Evolutionary conservation across 2,329 filamentous ascomycete genomes (phyloP).

Genomic region (Colletotrichum truncatum): DNA sequence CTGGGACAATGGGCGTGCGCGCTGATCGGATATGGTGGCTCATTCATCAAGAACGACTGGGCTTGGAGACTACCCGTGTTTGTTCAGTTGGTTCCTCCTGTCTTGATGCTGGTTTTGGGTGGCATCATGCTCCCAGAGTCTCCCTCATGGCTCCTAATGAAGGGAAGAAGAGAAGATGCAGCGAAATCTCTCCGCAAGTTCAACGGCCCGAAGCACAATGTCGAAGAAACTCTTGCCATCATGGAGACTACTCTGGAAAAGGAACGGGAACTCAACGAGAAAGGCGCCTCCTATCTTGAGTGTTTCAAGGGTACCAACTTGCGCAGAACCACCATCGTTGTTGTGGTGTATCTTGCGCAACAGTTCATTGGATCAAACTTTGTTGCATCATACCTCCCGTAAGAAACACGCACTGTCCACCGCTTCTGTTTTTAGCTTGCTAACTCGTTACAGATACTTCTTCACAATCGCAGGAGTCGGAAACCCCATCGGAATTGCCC

Average conservation of each 20-base stretch:
- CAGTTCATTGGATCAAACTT: constrained; percentile 66
- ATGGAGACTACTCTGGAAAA: constrained; percentile 42
- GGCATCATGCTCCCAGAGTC: constrained; percentile 34
- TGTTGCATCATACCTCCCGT: constrained; percentile 39
- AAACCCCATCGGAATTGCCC: constrained; percentile 47
- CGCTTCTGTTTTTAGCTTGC: constrained; percentile 40
- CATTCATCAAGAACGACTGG: constrained; percentile 17
- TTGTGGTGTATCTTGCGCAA: constrained; percentile 71
- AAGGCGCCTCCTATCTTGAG: constrained; percentile 54
- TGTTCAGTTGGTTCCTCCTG: not conserved
- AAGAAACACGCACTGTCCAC: not conserved
- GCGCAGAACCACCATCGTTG: constrained; percentile 63
- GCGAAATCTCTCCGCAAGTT: constrained; percentile 43
- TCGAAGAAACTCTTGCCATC: constrained; percentile 37
- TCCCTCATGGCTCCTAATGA: constrained; percentile 48
- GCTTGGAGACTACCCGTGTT: constrained; percentile 17
- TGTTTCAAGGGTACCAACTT: constrained; percentile 58
- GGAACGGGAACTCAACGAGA: constrained; percentile 40
- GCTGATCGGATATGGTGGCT: constrained; percentile 19
- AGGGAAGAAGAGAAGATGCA: constrained; percentile 43
- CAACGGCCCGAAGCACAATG: constrained; percentile 36
- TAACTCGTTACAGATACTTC: constrained; percentile 49
- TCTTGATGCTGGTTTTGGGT: not conserved
- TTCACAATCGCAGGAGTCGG: constrained; percentile 46
- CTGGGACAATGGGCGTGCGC: constrained; percentile 17